Base-by-base conservation (phyloP, 257 asterid species). In the Przewalskia tangutica region DNA sequence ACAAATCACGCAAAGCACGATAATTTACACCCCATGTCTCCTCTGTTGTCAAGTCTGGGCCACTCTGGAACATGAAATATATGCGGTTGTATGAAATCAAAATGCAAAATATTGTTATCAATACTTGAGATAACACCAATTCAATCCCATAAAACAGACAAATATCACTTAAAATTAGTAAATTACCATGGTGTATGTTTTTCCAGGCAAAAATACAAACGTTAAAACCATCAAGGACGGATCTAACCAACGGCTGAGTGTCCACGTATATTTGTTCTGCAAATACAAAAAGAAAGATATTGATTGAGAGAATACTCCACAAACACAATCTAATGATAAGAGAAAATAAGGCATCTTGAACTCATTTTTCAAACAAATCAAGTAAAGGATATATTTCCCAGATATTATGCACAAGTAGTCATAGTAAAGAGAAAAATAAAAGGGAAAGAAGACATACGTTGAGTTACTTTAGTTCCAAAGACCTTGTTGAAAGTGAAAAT, bases 181-280 rank as follows among this genome's bases (percentile, higher is more conserved):
- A 73, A 8, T 27, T 86, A 94, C 97, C 98, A 95, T 95, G 16
- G 98, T 93, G 67, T 94, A 92, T 55, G 97, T 94, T 84, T 94
- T 95, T 66, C 98, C 98, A 93, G 0, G 98, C 98, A 83, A 95
- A 95, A 32, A 95, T 93, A 82, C 98, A 95, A 46, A 93, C 97
- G 83, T 95, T 93, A 81, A 80, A 95, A 81, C 98, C 98, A 88
- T 93, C 98, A 67, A 95, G 89, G 83, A 92, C 98, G 46, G 98
- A 91, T 88, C 98, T 88, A 85, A 95, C 88, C 85, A 95, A 82
- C 2, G 96, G 93, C 54, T 90, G 97, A 63, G 95, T 89, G 82
- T 95, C 97, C 48, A 82, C 89, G 67, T 92, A 95, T 85, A 95
- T 91, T 89, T 95, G 89, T 81, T 90, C 98, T 95, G 97, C 91